Evolutionary conservation across 2,329 filamentous ascomycete genomes (phyloP).

Genomic region (Trichoderma harzianum): DNA sequence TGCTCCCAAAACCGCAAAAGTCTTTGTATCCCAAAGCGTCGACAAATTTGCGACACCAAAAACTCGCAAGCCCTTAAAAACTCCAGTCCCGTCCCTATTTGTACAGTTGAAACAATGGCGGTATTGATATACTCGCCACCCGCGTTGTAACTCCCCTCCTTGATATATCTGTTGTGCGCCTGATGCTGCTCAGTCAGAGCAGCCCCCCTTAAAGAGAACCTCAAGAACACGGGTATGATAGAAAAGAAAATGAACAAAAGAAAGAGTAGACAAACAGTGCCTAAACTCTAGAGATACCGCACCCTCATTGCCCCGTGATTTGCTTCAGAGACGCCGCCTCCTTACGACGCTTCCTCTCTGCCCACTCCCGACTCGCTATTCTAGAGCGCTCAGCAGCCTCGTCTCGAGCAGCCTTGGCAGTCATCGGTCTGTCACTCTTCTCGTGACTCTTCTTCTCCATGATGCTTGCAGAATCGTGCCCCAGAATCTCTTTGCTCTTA

Average conservation of each 20-base stretch:
- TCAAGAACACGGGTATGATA: background rate
- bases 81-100: background rate
- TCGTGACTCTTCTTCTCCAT: constrained; percentile 50
- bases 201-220: background rate
- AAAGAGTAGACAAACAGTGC: background rate
- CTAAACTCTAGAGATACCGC: background rate
- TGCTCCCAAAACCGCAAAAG: background rate
- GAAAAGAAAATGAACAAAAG: background rate
- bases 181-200: background rate
- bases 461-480: constrained; percentile 46
- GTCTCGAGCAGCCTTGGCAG: constrained; percentile 53
- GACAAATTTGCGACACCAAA: background rate
- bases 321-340: constrained; percentile 23
- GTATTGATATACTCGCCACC: background rate
- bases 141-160: background rate
- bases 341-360: constrained; percentile 53
- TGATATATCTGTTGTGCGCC: background rate
- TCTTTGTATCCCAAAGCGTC: background rate
- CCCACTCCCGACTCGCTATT: constrained; percentile 58
- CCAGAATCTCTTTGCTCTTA: constrained; percentile 53
- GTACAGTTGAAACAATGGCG: background rate
- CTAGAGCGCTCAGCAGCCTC: constrained; percentile 60
- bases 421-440: constrained; percentile 51
- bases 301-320: background rate
- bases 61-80: background rate